A percentile compares a stretch with the other conserved stretches of the same genome.
phyloP scores from a whole-genome alignment of 768 basidiomycete species.

The Pluteus cervinus region DNA sequence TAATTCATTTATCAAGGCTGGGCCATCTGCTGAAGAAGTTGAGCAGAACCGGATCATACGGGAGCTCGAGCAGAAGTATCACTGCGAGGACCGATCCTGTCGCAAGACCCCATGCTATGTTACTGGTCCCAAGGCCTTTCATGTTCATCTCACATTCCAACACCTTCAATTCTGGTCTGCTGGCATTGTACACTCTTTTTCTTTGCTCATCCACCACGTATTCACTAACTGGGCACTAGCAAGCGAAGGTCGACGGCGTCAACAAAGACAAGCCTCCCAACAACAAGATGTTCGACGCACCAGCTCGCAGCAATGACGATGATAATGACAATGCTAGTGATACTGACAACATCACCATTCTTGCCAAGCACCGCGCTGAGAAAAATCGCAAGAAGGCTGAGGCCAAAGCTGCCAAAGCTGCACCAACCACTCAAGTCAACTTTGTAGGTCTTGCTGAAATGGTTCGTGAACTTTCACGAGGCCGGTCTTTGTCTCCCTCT shows the following conservation, averaged over 20 bases:
- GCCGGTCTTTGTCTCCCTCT: too few relatives aligned
- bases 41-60: conserved; percentile 4
- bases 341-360: conserved; percentile 5
- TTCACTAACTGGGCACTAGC: conserved; percentile 1
- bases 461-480: too few relatives aligned
- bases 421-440: conserved; percentile 3
- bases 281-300: conserved; percentile 8
- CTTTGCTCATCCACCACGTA: too few relatives aligned
- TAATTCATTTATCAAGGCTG: too few relatives aligned
- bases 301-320: too few relatives aligned
- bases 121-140: conserved; percentile 6
- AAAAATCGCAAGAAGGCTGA: conserved; percentile 3
- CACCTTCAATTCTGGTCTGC: conserved; percentile 10
- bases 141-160: conserved; percentile 9
- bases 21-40: conserved; percentile 4
- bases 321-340: neutral
- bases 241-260: conserved; percentile 5
- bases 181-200: too few relatives aligned
- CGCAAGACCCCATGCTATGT: conserved; percentile 6
- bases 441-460: conserved; percentile 5
- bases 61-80: conserved; percentile 1
- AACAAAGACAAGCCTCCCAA: conserved; percentile 5
- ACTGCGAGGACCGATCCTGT: conserved; percentile 3
- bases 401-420: too few relatives aligned
- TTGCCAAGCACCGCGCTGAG: conserved; percentile 2